Evolutionary conservation across 2,329 filamentous ascomycete species (phyloP).

Genomic region (Aureobasidium leucospermi): DNA sequence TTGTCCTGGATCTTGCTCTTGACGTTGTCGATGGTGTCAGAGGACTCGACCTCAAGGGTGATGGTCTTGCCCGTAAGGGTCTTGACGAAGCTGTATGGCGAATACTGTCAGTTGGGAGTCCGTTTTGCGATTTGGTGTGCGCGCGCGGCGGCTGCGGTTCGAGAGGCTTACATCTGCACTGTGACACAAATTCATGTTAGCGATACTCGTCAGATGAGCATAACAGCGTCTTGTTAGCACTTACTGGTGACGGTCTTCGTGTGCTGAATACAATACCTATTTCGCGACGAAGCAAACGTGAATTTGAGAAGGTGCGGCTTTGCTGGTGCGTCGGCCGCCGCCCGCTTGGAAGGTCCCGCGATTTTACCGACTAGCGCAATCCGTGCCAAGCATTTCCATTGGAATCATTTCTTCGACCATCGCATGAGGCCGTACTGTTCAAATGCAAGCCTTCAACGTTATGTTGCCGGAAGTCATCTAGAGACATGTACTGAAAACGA

Average conservation of each 20-base stretch:
- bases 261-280: conserved; percentile 12
- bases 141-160: conserved; percentile 21
- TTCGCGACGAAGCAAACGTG: background rate
- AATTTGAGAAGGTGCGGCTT: background rate
- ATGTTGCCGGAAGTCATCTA: too few species aligned
- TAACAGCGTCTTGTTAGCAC: background rate
- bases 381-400: background rate
- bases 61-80: conserved; percentile 99
- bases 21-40: conserved; percentile 99
- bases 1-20: conserved; percentile 99
- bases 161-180: conserved; percentile 82
- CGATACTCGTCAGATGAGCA: background rate
- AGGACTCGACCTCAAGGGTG: conserved; percentile 98
- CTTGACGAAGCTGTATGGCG: conserved; percentile 83
- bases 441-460: too few species aligned
- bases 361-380: background rate
- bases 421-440: too few species aligned
- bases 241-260: conserved; percentile 14
- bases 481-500: too few species aligned
- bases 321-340: background rate
- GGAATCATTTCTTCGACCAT: too few species aligned
- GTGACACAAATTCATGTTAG: conserved; percentile 18
- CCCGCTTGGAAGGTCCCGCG: too few species aligned
- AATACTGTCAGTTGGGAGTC: conserved; percentile 23
- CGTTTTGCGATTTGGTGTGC: conserved; percentile 20